Conservation (phyloP, 345 rosid species). For the Populus nigra region DNA sequence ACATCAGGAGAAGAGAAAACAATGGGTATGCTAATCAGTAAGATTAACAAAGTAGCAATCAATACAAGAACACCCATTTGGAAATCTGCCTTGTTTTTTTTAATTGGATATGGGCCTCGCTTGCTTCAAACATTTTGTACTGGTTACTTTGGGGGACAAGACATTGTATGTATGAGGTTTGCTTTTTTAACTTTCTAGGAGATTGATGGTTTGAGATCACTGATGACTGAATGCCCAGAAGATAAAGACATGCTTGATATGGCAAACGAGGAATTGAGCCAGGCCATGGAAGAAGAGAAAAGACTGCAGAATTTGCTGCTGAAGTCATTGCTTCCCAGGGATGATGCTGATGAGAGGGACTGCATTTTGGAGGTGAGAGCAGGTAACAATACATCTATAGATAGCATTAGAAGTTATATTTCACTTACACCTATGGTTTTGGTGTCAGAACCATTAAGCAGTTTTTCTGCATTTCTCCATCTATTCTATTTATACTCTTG, state of each 20-base stretch:
- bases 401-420: neutral
- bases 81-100: neutral
- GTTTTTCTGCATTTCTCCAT: neutral
- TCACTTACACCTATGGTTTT: constrained; percentile 5
- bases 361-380: constrained; percentile 99
- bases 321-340: constrained; percentile 83
- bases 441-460: neutral
- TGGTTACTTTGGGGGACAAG: neutral
- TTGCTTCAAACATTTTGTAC: neutral
- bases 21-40: neutral
- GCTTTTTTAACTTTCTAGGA: constrained; percentile 44
- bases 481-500: neutral
- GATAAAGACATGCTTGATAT: constrained; percentile 80
- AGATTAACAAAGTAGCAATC: neutral
- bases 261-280: constrained; percentile 63
- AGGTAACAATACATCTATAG: constrained; percentile 41
- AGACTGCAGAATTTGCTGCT: constrained; percentile 69
- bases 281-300: constrained; percentile 61
- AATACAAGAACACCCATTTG: neutral
- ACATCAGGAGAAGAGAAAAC: neutral
- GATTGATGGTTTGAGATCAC: constrained; percentile 62
- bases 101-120: neutral
- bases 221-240: constrained; percentile 59
- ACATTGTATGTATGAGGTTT: neutral
- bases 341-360: constrained; percentile 96